phyloP scores from a whole-genome alignment of 2,329 filamentous ascomycete genomes.

The Aspergillus chevalieri region DNA sequence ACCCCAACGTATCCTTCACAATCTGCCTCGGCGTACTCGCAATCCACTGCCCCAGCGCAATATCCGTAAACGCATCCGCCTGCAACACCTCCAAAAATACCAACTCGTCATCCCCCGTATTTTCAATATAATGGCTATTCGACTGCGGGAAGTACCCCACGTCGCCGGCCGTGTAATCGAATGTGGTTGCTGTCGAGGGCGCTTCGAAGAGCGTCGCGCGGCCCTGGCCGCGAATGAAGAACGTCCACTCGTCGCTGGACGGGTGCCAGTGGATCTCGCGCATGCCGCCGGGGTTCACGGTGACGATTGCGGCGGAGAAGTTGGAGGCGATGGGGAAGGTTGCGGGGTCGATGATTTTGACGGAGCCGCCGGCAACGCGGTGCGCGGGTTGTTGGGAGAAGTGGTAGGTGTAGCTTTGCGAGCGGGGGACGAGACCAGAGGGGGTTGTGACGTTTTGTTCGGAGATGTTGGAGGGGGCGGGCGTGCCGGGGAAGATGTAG shows the following conservation, averaged over 20 bases:
- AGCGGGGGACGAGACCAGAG: slow-evolving; percentile 61
- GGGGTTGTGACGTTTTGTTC: slow-evolving; percentile 56
- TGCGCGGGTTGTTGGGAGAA: slow-evolving; percentile 65
- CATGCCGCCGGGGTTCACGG: slow-evolving; percentile 64
- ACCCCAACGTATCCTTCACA: slow-evolving; percentile 51
- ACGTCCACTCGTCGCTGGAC: slow-evolving; percentile 6
- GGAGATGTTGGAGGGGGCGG: slow-evolving; percentile 57
- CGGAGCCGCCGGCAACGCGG: slow-evolving; percentile 61
- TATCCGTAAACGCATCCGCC: slow-evolving; percentile 56
- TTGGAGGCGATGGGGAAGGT: slow-evolving; percentile 71
- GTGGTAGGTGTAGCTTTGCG: slow-evolving; percentile 61
- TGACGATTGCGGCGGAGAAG: slow-evolving; percentile 65
- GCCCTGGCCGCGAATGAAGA: slow-evolving; percentile 4
- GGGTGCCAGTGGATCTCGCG: slow-evolving; percentile 44
- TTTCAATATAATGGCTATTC: slow-evolving; percentile 78
- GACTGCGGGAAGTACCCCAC: slow-evolving; percentile 71
- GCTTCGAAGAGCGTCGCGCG: slow-evolving; percentile 69
- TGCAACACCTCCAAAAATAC: slow-evolving; percentile 72
- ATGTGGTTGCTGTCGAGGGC: slow-evolving; percentile 63
- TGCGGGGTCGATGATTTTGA: slow-evolving; percentile 68
- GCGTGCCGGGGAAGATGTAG: slow-evolving; percentile 69
- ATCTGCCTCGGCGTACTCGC: slow-evolving; percentile 51
- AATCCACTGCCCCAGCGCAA: slow-evolving; percentile 45
- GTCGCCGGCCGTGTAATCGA: slow-evolving; percentile 69
- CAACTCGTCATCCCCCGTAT: slow-evolving; percentile 65